Conservation (phyloP, 805 yeast genomes). For the Saturnispora mendoncae region DNA sequence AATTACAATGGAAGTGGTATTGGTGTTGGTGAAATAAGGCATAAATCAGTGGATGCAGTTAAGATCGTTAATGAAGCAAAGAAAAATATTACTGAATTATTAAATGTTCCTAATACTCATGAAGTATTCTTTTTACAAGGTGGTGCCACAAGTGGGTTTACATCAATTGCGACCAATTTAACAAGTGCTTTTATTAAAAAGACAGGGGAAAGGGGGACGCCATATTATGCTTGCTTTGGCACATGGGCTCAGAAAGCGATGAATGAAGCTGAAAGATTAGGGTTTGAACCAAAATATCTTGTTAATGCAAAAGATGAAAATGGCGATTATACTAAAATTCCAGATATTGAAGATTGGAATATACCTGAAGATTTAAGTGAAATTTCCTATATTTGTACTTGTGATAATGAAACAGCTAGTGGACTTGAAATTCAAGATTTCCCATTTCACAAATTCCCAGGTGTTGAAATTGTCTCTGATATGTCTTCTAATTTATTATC, state of each 20-base stretch:
- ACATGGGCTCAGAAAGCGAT: conserved; percentile 85
- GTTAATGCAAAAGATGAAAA: conserved; percentile 50
- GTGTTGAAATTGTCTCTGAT: conserved; percentile 82
- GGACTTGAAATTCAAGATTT: conserved; percentile 72
- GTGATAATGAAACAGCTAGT: conserved; percentile 96
- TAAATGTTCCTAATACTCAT: conserved; percentile 81
- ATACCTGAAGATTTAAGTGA: conserved; percentile 48
- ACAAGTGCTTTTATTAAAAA: conserved; percentile 57
- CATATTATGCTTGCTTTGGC: conserved; percentile 86
- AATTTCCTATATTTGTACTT: conserved; percentile 77
- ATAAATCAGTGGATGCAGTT: conserved; percentile 78
- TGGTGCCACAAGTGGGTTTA: conserved; percentile 95
- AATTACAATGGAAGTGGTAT: conserved; percentile 62
- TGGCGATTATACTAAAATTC: conserved; percentile 61
- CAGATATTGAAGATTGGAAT: conserved; percentile 55
- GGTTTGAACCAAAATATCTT: conserved; percentile 62
- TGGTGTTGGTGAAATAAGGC: conserved; percentile 95
- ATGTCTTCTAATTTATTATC: conserved; percentile 91
- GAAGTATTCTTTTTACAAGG: conserved; percentile 95
- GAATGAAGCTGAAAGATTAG: conserved; percentile 82
- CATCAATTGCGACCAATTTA: conserved; percentile 77
- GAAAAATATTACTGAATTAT: conserved; percentile 50
- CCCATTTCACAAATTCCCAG: conserved; percentile 50
- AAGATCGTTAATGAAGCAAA: conserved; percentile 72
- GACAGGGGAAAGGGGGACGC: conserved; percentile 67